A percentile compares a stretch with the other conserved stretches of the same genome.
Conservation (phyloP, 306 rosid genomes). For the Cercis canadensis region DNA sequence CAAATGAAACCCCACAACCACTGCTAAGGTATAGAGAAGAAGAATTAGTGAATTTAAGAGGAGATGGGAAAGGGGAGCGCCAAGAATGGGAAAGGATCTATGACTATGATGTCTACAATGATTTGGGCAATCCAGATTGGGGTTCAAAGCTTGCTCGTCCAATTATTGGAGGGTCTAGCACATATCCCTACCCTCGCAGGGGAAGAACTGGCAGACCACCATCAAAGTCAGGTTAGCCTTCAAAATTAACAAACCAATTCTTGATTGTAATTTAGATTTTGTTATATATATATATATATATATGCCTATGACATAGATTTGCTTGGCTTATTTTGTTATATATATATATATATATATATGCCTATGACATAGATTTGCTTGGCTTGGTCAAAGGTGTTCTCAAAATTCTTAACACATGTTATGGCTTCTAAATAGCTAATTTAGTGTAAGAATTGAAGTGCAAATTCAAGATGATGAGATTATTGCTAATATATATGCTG, state of each 20-base stretch:
- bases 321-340: too few relatives aligned
- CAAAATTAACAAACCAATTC: background rate
- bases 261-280: too few relatives aligned
- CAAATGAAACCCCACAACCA: constrained; percentile 68
- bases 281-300: too few relatives aligned
- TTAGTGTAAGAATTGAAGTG: too few relatives aligned
- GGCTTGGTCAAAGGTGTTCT: too few relatives aligned
- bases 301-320: too few relatives aligned
- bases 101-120: constrained; percentile 82
- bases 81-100: constrained; percentile 74
- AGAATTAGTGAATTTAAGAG: constrained; percentile 66
- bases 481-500: too few relatives aligned
- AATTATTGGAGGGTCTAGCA: constrained; percentile 67
- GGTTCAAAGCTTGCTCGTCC: constrained; percentile 56
- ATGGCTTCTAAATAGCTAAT: too few relatives aligned
- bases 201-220: constrained; percentile 77
- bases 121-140: constrained; percentile 61
- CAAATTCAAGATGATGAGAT: too few relatives aligned
- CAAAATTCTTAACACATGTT: too few relatives aligned
- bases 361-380: too few relatives aligned
- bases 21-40: constrained; percentile 54
- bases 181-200: constrained; percentile 78
- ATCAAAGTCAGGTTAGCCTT: constrained; percentile 52
- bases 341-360: too few relatives aligned
- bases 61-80: constrained; percentile 72